These are phyloP conservation scores for Aspergillus tubingensis DNA, from an alignment of 2,329 filamentous ascomycete genomes.

Conservation along the genomic window DNA sequence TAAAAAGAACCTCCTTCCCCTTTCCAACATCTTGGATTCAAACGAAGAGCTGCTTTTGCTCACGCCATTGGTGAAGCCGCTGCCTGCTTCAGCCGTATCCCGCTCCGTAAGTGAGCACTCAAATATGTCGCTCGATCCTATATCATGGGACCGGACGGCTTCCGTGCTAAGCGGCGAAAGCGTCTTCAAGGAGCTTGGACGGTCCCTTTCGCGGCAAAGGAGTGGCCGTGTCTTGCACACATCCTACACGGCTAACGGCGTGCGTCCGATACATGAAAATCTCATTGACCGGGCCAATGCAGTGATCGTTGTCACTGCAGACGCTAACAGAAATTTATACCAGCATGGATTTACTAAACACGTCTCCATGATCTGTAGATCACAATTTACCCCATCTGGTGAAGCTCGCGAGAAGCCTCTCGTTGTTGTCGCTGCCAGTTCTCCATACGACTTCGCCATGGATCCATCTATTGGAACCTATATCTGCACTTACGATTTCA, in stretches of 20 bases:
- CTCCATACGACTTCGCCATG: slow-evolving; percentile 94
- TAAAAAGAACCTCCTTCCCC: slow-evolving; percentile 78
- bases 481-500: slow-evolving; percentile 94
- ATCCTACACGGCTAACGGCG: slow-evolving; percentile 90
- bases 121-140: slow-evolving; percentile 55
- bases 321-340: slow-evolving; percentile 91
- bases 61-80: slow-evolving; percentile 84
- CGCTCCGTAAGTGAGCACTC: slow-evolving; percentile 60
- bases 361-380: slow-evolving; percentile 83
- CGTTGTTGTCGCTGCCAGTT: slow-evolving; percentile 89
- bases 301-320: slow-evolving; percentile 87
- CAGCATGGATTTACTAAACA: slow-evolving; percentile 95
- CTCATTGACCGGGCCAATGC: slow-evolving; percentile 84
- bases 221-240: slow-evolving; percentile 88
- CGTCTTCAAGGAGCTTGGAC: slow-evolving; percentile 86
- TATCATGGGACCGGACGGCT: slow-evolving; percentile 57
- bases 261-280: slow-evolving; percentile 89
- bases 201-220: slow-evolving; percentile 80
- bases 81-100: slow-evolving; percentile 85
- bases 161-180: slow-evolving; percentile 87
- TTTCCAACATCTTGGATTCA: slow-evolving; percentile 77
- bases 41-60: slow-evolving; percentile 88
- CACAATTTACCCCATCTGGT: slow-evolving; percentile 41
- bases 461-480: slow-evolving; percentile 89
- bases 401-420: slow-evolving; percentile 70